Base-by-base conservation (phyloP, 805 yeast species). In the Phaffomyces opuntiae region DNA sequence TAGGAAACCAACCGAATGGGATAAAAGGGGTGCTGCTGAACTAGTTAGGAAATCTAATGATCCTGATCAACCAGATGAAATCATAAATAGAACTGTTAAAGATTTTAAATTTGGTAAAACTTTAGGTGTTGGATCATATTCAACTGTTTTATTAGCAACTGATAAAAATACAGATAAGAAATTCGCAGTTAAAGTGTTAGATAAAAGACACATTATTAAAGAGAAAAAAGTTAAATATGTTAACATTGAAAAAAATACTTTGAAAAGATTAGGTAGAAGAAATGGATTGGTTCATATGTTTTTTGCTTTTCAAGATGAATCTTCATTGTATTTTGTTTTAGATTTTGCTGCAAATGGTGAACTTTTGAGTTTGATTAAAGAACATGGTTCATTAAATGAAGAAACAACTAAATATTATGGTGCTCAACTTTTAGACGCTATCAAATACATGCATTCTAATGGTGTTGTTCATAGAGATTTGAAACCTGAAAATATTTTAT, bases 61-160 rank as follows among this genome's bases (percentile, higher is more conserved):
- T 45, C 87, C 87, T 11, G 66, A 77, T 59, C 63, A 68, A 7
- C 65, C 63, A 56, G 83, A 75, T 48, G 74, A 68, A 59, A 68
- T 73, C 45, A 79, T 71, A 39, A 75, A 62, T 63, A 71, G 60
- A 64, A 78, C 66, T 19, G 95, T 88, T 12, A 79, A 81, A 53
- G 99, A 93, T 61, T 93, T 90, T 64, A 83, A 81, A 51, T 88
- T 93, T 61, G 95, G 96, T 9, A 80, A 87, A 16, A 80, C 84
- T 38, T 76, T 93, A 27, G 99, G 99, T 29, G 96, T 87, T 61
- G 99, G 99, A 2, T 88, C 96, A 7, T 93, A 91, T 61, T 89
- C 97, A 9, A 90, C 96, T 1, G 99, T 91, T 5, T 77, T 80
- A 53, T 76, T 87, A 36, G 99, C 97, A 0, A 75, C 87, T 2